A percentile compares a stretch with the other conserved stretches of the same genome.
Evolutionary conservation across 768 basidiomycete species (phyloP).

Genomic region (Austroboletus festivus): DNA sequence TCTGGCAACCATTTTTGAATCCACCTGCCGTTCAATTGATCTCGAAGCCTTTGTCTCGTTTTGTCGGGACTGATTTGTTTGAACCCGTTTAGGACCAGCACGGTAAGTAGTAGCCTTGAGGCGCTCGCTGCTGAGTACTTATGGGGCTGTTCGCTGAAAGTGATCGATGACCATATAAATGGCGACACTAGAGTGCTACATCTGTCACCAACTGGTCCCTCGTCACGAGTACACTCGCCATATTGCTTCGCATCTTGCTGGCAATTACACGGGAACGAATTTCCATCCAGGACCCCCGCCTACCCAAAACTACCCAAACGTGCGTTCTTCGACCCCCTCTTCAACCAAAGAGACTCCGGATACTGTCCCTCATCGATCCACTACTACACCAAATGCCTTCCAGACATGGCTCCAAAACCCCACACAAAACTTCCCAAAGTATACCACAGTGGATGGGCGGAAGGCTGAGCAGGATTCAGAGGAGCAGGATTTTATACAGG

Average conservation of each 20-base stretch:
- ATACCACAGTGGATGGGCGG: conserved; percentile 22
- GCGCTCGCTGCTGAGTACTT: no score
- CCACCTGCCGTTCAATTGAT: no score
- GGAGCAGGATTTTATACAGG: not conserved
- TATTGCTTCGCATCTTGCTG: conserved; percentile 5
- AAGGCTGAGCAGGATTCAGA: not conserved
- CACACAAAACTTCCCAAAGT: not conserved
- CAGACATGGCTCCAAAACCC: conserved; percentile 10
- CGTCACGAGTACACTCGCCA: conserved; percentile 14
- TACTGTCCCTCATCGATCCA: not conserved
- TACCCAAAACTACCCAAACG: not conserved
- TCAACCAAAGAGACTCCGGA: not conserved
- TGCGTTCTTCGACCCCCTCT: not conserved
- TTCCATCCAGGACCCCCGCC: not conserved
- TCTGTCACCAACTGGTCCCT: conserved; percentile 12
- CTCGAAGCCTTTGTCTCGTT: no score
- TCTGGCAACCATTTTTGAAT: no score
- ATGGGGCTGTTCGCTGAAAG: no score
- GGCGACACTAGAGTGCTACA: conserved; percentile 20
- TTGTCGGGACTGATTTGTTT: no score
- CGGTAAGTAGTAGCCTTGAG: no score
- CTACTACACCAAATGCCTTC: conserved; percentile 11
- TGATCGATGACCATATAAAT: no score
- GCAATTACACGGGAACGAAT: not conserved
- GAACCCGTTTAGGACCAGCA: no score